These are phyloP conservation scores for Punica granatum DNA, from an alignment of 345 rosid genomes.

Conservation along the genomic window DNA sequence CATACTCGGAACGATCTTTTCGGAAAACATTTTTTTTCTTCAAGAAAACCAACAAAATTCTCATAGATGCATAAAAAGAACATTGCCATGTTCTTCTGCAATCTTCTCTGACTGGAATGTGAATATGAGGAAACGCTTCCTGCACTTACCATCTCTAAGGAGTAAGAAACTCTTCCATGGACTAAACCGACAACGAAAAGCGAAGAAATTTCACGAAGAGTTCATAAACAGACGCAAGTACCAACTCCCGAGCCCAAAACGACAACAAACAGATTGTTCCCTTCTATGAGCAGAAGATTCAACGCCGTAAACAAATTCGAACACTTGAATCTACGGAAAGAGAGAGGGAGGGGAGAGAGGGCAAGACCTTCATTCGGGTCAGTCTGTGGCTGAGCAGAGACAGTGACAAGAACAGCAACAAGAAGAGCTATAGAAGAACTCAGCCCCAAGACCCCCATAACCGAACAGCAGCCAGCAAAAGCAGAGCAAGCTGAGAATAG, in stretches of 20 bases:
- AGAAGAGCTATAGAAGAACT: slow-evolving; percentile 9
- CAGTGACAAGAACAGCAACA: slow-evolving; percentile 29
- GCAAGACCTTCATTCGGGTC: slow-evolving; percentile 39
- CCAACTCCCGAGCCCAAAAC: background rate
- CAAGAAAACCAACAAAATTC: background rate
- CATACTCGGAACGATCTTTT: no score
- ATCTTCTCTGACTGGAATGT: no score
- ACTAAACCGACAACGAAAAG: no score
- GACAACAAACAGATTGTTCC: background rate
- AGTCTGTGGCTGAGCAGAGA: slow-evolving; percentile 31
- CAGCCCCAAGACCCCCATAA: slow-evolving; percentile 25
- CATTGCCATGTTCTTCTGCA: no score
- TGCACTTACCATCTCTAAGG: no score
- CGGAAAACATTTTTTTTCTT: no score
- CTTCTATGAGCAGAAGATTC: background rate
- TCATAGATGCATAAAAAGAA: no score
- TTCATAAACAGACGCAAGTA: no score
- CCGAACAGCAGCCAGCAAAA: slow-evolving; percentile 5
- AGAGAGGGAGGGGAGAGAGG: background rate
- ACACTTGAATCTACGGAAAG: background rate
- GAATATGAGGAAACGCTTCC: no score
- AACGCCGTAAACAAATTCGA: background rate
- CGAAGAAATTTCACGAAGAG: no score
- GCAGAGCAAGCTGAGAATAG: background rate
- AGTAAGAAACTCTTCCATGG: no score